Evolutionary conservation across 2,329 filamentous ascomycete genomes (phyloP), one percentile per base, ranked within the genome.

Genomic region (Alternaria triticimaculans): DNA sequence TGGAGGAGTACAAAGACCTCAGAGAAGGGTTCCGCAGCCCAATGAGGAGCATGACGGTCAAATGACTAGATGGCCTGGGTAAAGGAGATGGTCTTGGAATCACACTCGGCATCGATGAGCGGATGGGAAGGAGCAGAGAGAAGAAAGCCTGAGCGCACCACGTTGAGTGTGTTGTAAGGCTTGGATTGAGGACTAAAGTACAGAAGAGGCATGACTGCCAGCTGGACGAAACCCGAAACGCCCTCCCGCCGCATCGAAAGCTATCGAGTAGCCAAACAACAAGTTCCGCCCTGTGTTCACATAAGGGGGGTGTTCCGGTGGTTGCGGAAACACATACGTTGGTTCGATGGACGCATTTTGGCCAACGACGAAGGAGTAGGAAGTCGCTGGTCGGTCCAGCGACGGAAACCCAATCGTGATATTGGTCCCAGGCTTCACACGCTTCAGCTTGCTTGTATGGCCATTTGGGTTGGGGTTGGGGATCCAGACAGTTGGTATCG

Each of bases 1-100:
- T 94, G 45, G 84, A 84, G 70, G 86, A 87, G 65, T 85, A 86
- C 69, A 84, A 69, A 75, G 74, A 76, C 61, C 61, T 79, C 60
- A 66, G 76, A 33, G 77, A 79, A 25, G 77, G 76, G 11, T 76
- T 72, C 28, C 72, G 69, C 59, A 78, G 75, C 54, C 77, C 77
- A 4, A 75, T 76, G 76, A 65, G 77, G 33, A 73, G 68, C 23
- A 68, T 71, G 67, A 77, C 76, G 14, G 63, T 77, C 58, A 79
- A 78, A 69, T 78, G 74, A 78, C 69, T 68, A 65, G 48, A 72
- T 63, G 64, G 65, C 25, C 55, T 64, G 53, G 67, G 67, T 9
- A 61, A 62, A 48, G 64, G 64, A n/a, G 49, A 56, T 12, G 68
- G 68, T 30, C 55, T 67, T 33, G 63, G 65, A 30, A 58, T 67